phyloP scores from a whole-genome alignment of 2,329 filamentous ascomycete genomes.

The Intubia oerlemansii region DNA sequence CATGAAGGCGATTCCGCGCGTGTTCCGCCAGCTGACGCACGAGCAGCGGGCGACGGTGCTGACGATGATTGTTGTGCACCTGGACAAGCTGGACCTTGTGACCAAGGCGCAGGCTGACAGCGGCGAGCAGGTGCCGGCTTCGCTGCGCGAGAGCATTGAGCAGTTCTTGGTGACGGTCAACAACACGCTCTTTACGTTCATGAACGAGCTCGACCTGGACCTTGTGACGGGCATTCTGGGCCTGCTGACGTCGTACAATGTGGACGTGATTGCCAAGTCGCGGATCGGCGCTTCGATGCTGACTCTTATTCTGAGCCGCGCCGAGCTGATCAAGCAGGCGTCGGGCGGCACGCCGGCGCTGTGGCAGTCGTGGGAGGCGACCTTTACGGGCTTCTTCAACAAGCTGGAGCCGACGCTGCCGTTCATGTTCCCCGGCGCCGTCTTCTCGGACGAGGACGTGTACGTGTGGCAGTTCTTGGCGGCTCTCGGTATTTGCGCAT shows the following conservation, averaged over 20 bases:
- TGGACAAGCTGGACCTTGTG: conserved; percentile 82
- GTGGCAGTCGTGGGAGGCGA: conserved; percentile 62
- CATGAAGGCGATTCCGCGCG: conserved; percentile 84
- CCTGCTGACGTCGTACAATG: conserved; percentile 63
- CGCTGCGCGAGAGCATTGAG: conserved; percentile 78
- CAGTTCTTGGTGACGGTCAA: conserved; percentile 77
- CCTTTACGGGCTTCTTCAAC: conserved; percentile 78
- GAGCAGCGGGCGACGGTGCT: conserved; percentile 88
- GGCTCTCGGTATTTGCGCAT: conserved; percentile 82
- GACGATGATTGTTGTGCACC: conserved; percentile 85
- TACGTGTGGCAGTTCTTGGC: conserved; percentile 98
- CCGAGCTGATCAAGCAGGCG: conserved; percentile 77
- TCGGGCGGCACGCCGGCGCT: conserved; percentile 47
- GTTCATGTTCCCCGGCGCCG: conserved; percentile 76
- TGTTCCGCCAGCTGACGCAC: conserved; percentile 82
- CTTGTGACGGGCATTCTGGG: conserved; percentile 82
- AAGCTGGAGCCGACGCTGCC: conserved; percentile 64
- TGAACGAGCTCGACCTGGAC: conserved; percentile 75
- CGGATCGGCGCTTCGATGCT: conserved; percentile 76
- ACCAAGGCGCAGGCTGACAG: conserved; percentile 53
- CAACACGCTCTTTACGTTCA: conserved; percentile 71
- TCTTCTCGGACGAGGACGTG: conserved; percentile 77
- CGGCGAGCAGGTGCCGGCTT: conserved; percentile 23
- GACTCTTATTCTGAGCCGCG: conserved; percentile 84
- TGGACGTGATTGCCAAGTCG: conserved; percentile 67